phyloP scores from a whole-genome alignment of 129 eudicot species.

The Logfia minima region DNA sequence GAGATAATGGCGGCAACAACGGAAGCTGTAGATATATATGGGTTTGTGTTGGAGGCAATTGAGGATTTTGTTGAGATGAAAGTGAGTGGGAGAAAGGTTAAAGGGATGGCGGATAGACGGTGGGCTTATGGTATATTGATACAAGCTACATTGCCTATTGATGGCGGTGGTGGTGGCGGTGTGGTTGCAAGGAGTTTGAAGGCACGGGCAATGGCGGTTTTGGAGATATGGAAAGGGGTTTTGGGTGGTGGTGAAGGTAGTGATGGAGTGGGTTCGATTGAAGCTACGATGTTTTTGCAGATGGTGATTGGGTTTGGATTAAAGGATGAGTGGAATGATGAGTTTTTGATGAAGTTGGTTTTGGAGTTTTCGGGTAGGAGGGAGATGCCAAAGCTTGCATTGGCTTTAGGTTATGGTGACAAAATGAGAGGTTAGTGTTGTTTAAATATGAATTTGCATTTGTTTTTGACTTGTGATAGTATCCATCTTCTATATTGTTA shows the following conservation, averaged over 20 bases:
- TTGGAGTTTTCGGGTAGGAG: conserved; percentile 46
- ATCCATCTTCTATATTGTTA: background rate
- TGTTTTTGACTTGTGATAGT: background rate
- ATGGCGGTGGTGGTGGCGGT: conserved; percentile 17
- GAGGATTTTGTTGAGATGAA: conserved; percentile 50
- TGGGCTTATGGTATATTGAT: conserved; percentile 53
- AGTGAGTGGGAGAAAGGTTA: conserved; percentile 28
- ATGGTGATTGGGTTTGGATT: conserved; percentile 55
- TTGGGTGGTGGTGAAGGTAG: conserved; percentile 45
- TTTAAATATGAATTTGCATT: background rate
- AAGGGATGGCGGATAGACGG: conserved; percentile 50
- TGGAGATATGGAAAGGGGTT: conserved; percentile 56
- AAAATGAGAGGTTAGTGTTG: conserved; percentile 44
- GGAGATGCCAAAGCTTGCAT: conserved; percentile 57
- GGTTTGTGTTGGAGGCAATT: conserved; percentile 52
- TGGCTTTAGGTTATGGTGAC: conserved; percentile 44
- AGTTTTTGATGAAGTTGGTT: conserved; percentile 46
- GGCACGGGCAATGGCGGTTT: conserved; percentile 35
- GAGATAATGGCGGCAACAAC: conserved; percentile 30
- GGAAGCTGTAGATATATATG: conserved; percentile 43
- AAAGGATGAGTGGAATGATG: conserved; percentile 42
- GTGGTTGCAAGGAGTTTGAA: conserved; percentile 31
- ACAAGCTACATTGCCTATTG: conserved; percentile 30
- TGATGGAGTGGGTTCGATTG: conserved; percentile 51
- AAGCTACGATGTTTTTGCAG: conserved; percentile 54